phyloP scores from a whole-genome alignment of 345 rosid genomes.

The Noccaea bulbosa region DNA sequence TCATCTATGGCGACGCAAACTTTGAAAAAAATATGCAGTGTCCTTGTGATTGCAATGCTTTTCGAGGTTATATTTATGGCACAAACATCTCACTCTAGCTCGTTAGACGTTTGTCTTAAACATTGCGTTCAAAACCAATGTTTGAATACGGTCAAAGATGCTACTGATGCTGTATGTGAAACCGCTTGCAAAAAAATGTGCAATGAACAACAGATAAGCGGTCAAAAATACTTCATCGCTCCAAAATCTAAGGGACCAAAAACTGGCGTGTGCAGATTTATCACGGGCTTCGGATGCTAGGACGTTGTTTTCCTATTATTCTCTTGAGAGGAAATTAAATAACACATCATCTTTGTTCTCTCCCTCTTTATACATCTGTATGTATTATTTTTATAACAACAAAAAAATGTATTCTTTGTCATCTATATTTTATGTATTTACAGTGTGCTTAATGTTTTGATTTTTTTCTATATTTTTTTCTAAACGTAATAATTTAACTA shows the following conservation, averaged over 20 bases:
- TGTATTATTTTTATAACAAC: neutral
- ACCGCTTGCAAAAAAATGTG: constrained; percentile 12
- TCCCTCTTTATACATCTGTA: neutral
- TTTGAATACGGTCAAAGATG: constrained; percentile 2
- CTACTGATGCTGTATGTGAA: constrained; percentile 1
- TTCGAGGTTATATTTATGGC: neutral
- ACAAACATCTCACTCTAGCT: neutral
- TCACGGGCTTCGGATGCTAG: neutral
- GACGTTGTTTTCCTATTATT: neutral
- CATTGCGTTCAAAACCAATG: neutral
- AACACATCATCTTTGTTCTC: neutral
- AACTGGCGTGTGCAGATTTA: neutral
- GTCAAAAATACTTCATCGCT: neutral
- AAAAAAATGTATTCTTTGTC: too few species aligned
- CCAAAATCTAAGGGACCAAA: neutral
- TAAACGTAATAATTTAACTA: too few species aligned
- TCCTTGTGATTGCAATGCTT: neutral
- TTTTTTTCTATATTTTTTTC: too few species aligned
- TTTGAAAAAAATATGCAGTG: too few species aligned
- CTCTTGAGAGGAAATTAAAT: neutral
- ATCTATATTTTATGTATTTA: too few species aligned
- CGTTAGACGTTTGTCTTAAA: neutral
- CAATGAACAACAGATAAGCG: neutral
- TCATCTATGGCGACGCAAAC: too few species aligned
- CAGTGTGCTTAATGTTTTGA: too few species aligned